These are phyloP conservation scores for Boletus eberwhitei DNA, from an alignment of 768 basidiomycete species.

Conservation along the genomic window DNA sequence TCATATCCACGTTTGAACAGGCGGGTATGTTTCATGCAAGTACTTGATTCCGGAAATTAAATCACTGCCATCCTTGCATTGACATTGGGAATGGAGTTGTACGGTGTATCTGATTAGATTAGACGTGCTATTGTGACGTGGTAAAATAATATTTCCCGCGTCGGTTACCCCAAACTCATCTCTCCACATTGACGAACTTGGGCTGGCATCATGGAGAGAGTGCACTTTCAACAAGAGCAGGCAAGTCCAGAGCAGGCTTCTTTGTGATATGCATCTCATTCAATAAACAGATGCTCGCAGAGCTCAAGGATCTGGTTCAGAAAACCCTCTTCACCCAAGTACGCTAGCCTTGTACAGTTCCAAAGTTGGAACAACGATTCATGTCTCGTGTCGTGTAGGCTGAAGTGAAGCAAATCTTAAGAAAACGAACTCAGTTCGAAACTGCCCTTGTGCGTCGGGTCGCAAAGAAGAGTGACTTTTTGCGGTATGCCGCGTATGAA, in stretches of 20 bases:
- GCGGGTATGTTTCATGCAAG: neutral
- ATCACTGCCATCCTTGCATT: neutral
- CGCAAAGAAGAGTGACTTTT: conserved; percentile 82
- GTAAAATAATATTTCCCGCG: conserved; percentile 9
- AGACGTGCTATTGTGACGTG: neutral
- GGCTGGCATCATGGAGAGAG: conserved; percentile 74
- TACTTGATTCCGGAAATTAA: neutral
- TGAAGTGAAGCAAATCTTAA: conserved; percentile 83
- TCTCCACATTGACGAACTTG: neutral
- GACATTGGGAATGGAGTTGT: too few species aligned
- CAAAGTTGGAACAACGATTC: neutral
- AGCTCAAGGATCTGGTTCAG: conserved; percentile 89
- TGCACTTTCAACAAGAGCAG: conserved; percentile 93
- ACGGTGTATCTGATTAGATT: conserved; percentile 17
- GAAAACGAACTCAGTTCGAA: conserved; percentile 81
- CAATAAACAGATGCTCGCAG: conserved; percentile 75
- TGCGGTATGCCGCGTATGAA: conserved; percentile 91
- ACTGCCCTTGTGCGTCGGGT: conserved; percentile 77
- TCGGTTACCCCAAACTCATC: neutral
- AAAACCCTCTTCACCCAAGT: conserved; percentile 83
- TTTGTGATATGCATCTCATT: conserved; percentile 1
- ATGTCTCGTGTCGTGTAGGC: conserved; percentile 37
- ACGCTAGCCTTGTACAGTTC: conserved; percentile 18
- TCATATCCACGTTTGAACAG: neutral
- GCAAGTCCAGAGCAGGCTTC: conserved; percentile 29